Evolutionary conservation across 306 rosid species (phyloP).

Genomic region (Neltuma alba): DNA sequence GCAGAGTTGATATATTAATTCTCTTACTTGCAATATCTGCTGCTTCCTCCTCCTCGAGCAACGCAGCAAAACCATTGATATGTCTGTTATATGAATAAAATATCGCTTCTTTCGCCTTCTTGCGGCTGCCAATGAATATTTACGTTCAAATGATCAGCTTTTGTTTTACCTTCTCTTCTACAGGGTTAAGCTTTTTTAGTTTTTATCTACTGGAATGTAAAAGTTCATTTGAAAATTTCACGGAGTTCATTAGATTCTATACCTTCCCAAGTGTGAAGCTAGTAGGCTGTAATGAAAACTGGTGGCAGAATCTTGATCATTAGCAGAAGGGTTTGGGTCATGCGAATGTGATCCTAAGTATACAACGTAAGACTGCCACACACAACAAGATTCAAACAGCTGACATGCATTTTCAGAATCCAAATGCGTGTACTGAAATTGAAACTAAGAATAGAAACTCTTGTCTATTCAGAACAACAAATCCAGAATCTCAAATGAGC

Average conservation of each 20-base stretch:
- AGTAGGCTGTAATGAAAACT: conserved; percentile 47
- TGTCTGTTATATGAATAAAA: conserved; percentile 53
- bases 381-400: neutral
- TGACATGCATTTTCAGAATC: neutral
- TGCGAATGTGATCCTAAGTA: conserved; percentile 66
- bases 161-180: neutral
- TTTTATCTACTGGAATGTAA: too few species aligned
- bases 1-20: neutral
- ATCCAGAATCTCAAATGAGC: neutral
- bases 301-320: conserved; percentile 39
- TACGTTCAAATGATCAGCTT: neutral
- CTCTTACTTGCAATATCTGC: conserved; percentile 46
- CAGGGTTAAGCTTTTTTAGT: too few species aligned
- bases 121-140: conserved; percentile 38
- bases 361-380: conserved; percentile 60
- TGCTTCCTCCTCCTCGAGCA: conserved; percentile 53
- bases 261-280: conserved; percentile 58
- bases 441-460: neutral
- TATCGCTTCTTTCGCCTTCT: conserved; percentile 53
- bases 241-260: conserved; percentile 1
- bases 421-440: neutral
- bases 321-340: conserved; percentile 45
- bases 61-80: conserved; percentile 64
- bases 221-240: neutral
- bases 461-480: neutral